Base-by-base conservation (phyloP, 139 green algal genomes). In the Micractinium sp. region DNA sequence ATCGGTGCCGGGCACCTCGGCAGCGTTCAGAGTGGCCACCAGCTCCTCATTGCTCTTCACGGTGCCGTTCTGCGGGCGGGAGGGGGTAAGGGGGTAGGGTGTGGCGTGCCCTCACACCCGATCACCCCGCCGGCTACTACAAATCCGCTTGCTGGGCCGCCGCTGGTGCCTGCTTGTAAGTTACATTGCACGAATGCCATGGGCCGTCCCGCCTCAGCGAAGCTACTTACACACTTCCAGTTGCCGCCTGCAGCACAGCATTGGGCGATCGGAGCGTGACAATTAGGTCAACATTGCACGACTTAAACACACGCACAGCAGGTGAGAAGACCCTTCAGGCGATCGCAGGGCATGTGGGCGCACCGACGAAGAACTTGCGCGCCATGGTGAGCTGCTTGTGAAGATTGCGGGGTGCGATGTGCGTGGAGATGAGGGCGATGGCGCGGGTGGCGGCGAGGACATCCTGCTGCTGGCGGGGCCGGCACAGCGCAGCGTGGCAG, bases 31-130 rank as follows among this genome's bases (percentile, higher is more conserved):
- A 3, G 96, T 93, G 33, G 91, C 85, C 7, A 99, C 92, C 20
- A 99, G 94, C 67, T 94, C 94, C 38, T 92, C 87, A 31, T 98
- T 92, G 61, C 85, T 95, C 47, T 94, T 94, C 0, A 92, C 86
- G 25, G 94, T 97, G 56, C 98, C 98, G 87, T 99, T 99, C 90
- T 93, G 88, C 75, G 89, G 20, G 60, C 29, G 29, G 66, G 20
- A n/a, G 29, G 15, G 41, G 31, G 31, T 19, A 12, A 23, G 38
- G 35, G 7, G 27, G 27, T 80, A 41, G 53, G 80, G 74, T 38
- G 27, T 31, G 47, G 20, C 2, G 85, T 13, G 1, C 31, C 5
- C 14, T 41, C 2, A 56, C 22, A 69, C 47, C 2, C n/a, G 19
- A 31, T 35, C 18, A 53, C 15, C 38, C 18, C 22, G 60, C 60